phyloP scores from a whole-genome alignment of 495 filamentous ascomycete genomes.

The Penicillium paradoxum region DNA sequence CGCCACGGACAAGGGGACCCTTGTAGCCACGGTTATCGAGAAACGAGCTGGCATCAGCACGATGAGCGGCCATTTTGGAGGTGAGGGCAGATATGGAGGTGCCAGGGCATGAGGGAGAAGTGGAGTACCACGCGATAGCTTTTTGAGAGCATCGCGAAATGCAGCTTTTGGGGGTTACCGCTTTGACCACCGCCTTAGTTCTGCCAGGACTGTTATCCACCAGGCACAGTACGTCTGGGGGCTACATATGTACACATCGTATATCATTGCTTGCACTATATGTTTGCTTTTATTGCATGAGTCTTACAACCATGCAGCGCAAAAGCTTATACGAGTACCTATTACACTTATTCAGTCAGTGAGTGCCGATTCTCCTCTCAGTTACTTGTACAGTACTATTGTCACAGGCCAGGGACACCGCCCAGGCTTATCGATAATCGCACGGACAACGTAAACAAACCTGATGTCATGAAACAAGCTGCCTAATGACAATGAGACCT shows the following conservation, averaged over 20 bases:
- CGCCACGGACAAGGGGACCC: slow-evolving; percentile 63
- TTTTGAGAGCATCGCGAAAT: not conserved
- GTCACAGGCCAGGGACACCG: not conserved
- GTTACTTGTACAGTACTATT: no score
- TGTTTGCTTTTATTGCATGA: no score
- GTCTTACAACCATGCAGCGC: no score
- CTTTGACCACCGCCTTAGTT: not conserved
- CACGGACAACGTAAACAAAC: slow-evolving; percentile 35
- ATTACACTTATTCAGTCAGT: no score
- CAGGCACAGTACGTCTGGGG: no score
- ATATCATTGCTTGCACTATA: no score
- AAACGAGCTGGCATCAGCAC: slow-evolving; percentile 68
- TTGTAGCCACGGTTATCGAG: slow-evolving; percentile 75
- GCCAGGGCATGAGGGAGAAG: not conserved
- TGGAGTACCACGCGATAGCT: not conserved
- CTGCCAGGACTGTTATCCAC: no score
- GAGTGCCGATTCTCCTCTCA: no score
- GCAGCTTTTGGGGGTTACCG: not conserved
- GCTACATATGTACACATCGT: no score
- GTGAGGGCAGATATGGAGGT: not conserved
- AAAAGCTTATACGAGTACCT: no score
- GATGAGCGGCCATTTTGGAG: slow-evolving; percentile 46
- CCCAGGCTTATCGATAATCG: slow-evolving; percentile 44
- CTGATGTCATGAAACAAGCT: slow-evolving; percentile 29
- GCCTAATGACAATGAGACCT: slow-evolving; percentile 10